Percentiles rank a stretch among this genome's conserved stretches.
Conservation (phyloP, 768 basidiomycete species). For the Dendrothele bispora region DNA sequence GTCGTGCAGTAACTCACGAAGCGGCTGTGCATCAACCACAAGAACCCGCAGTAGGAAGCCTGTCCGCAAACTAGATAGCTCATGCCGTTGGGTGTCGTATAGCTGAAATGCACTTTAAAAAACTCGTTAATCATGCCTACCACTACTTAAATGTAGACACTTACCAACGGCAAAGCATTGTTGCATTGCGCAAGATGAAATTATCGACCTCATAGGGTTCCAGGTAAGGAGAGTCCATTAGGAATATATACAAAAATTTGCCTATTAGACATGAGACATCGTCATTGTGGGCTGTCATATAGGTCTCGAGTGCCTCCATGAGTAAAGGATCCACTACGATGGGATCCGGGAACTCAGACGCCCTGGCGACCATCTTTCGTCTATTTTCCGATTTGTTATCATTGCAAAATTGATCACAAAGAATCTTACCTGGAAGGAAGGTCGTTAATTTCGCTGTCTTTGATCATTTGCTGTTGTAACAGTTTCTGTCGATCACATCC, state of each 20-base stretch:
- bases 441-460: constrained; percentile 43
- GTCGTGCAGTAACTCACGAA: constrained; percentile 48
- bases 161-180: constrained; percentile 60
- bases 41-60: constrained; percentile 58
- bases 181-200: constrained; percentile 65
- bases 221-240: constrained; percentile 58
- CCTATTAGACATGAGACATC: constrained; percentile 54
- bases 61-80: constrained; percentile 54
- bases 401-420: constrained; percentile 1
- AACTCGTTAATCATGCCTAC: constrained; percentile 1
- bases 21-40: constrained; percentile 62
- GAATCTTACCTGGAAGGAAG: constrained; percentile 57
- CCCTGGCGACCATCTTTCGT: constrained; percentile 47
- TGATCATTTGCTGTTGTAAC: constrained; percentile 44
- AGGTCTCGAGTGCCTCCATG: constrained; percentile 51
- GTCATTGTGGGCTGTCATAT: constrained; percentile 46
- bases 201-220: constrained; percentile 72
- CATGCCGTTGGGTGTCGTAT: constrained; percentile 59
- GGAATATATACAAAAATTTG: constrained; percentile 62
- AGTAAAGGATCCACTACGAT: constrained; percentile 61
- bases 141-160: constrained; percentile 11
- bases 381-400: constrained; percentile 29
- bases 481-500: constrained; percentile 61
- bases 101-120: constrained; percentile 61
- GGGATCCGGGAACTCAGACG: constrained; percentile 48